Percentiles rank a stretch among this genome's conserved stretches.
phyloP scores from a whole-genome alignment of 2,329 filamentous ascomycete genomes.

The Calonectria hongkongensis region DNA sequence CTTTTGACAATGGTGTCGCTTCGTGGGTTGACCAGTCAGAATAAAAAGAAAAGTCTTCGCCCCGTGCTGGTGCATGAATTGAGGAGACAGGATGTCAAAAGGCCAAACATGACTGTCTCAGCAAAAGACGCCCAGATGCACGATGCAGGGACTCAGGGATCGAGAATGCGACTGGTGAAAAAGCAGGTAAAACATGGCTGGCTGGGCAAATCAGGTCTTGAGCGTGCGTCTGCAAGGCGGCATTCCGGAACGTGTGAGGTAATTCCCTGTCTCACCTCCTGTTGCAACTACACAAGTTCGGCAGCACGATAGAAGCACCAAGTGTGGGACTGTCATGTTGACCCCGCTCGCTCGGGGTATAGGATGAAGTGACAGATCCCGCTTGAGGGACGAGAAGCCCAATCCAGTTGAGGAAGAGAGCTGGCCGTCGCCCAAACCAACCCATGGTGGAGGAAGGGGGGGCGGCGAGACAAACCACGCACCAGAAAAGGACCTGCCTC shows the following conservation, averaged over 20 bases:
- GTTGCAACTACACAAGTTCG: slow-evolving; percentile 31
- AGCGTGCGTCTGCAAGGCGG: slow-evolving; percentile 41
- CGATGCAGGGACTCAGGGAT: slow-evolving; percentile 49
- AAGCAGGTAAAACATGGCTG: slow-evolving; percentile 27
- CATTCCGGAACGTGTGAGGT: slow-evolving; percentile 49
- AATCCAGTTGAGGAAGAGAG: slow-evolving; percentile 11
- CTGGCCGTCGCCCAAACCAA: slow-evolving; percentile 26
- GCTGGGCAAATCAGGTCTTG: slow-evolving; percentile 44
- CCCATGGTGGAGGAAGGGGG: slow-evolving; percentile 15
- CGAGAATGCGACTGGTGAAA: slow-evolving; percentile 40
- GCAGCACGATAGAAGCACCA: slow-evolving; percentile 7
- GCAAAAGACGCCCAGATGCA: slow-evolving; percentile 23
- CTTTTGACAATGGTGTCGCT: not conserved
- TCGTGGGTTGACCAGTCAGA: slow-evolving; percentile 21
- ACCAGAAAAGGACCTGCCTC: slow-evolving; percentile 43
- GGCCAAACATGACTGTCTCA: slow-evolving; percentile 27
- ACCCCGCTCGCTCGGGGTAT: slow-evolving; percentile 10
- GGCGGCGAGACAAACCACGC: slow-evolving; percentile 29
- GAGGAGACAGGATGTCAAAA: slow-evolving; percentile 11
- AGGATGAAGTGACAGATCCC: slow-evolving; percentile 31
- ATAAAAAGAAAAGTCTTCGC: not conserved
- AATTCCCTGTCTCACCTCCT: slow-evolving; percentile 45
- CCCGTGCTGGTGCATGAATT: slow-evolving; percentile 32
- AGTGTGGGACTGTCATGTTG: slow-evolving; percentile 29
- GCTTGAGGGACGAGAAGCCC: slow-evolving; percentile 6